A percentile compares a stretch with the other conserved stretches of the same genome.
Conservation (phyloP, 768 basidiomycete genomes). For the Nidularia pulvinata region DNA sequence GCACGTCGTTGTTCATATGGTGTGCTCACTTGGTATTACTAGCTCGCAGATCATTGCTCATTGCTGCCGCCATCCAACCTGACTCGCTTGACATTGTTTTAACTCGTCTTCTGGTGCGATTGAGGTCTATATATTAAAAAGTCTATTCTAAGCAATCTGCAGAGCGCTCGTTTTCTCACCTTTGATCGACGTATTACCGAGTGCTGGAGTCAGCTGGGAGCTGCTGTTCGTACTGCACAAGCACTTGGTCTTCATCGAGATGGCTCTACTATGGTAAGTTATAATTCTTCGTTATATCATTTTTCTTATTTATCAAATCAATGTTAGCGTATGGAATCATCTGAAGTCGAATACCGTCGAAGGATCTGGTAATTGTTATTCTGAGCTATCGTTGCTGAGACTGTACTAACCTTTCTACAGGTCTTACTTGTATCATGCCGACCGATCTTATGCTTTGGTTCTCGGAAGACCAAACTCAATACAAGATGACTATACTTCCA, state of each 20-base stretch:
- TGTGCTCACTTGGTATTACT: conserved; percentile 11
- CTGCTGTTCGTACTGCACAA: conserved; percentile 90
- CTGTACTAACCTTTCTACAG: conserved; percentile 17
- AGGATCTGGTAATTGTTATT: conserved; percentile 72
- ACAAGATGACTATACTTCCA: conserved; percentile 88
- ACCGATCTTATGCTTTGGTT: conserved; percentile 90
- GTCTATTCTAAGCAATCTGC: conserved; percentile 33
- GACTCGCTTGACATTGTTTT: conserved; percentile 93
- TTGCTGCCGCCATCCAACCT: conserved; percentile 92
- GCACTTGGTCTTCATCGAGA: conserved; percentile 93
- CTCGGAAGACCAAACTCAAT: conserved; percentile 89
- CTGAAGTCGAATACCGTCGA: conserved; percentile 84
- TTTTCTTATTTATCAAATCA: conserved; percentile 3
- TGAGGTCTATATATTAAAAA: not conserved
- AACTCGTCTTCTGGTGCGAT: conserved; percentile 81
- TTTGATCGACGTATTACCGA: conserved; percentile 89
- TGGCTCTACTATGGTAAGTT: conserved; percentile 76
- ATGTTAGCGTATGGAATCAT: conserved; percentile 65
- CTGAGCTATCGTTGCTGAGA: not conserved
- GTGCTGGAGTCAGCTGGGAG: conserved; percentile 95
- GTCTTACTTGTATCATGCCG: conserved; percentile 93
- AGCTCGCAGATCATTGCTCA: conserved; percentile 88
- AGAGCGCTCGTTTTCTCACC: conserved; percentile 60
- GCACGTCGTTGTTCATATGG: not conserved
- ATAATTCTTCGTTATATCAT: not conserved